Evolutionary conservation across 2,329 filamentous ascomycete genomes (phyloP), one percentile per base, ranked within the genome.

Genomic region (Penicillium sp.): DNA sequence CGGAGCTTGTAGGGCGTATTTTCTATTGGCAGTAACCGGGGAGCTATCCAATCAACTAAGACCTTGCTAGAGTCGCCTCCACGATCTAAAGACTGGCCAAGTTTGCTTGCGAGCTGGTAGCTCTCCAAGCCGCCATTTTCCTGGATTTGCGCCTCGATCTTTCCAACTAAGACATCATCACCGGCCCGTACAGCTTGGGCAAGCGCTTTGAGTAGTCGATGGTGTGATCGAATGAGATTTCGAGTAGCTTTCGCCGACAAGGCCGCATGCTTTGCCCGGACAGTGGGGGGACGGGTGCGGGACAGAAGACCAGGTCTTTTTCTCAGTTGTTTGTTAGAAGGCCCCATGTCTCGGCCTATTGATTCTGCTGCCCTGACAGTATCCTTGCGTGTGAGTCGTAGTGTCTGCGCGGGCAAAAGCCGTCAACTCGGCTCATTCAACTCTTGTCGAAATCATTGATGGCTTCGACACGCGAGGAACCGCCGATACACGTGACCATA

Each of bases 71-170:
- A 81, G 63, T 84, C 81, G 17, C 81, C 81, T 29, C 81, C 81
- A 10, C 81, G 75, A 33, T 78, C 74, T 28, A 71, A 70, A 3
- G 78, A 78, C 61, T 84, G 81, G 0, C 81, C 81, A 43, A 77
- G 75, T 53, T 78, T 80, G 66, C 80, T 83, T 41, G 81, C 81
- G 40, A 75, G 71, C 63, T 84, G 81, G 56, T 84, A 84, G 22
- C 69, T 72, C 55, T 78, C 69, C 45, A 84, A 64, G 0, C 81
- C 81, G 8, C 81, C 81, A 44, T 77, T 73, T 17, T 70, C 68
- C 19, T 75, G 69, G 48, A 84, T 79, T 46, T 77, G 68, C n/a
- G 64, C 61, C 48, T 75, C 67, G 13, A 83, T 63, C 13, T 68
- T 62, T 28, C 63, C 58, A 19, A 74, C 72, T 28, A 67, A 61